Conservation (phyloP, 805 yeast species). For the Zygotorulaspora danielsina region DNA sequence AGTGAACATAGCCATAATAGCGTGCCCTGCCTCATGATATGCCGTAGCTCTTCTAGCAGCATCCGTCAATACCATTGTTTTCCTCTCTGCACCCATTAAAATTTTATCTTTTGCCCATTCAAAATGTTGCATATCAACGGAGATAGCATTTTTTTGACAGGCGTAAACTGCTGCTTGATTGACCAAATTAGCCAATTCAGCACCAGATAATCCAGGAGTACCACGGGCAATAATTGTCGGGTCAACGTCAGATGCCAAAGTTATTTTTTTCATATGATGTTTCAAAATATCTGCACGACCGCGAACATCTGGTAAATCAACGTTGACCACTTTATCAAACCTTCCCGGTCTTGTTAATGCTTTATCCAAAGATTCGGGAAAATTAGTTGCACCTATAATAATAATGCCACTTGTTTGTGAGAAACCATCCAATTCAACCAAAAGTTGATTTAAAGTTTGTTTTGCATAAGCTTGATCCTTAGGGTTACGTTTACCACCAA, state of each 20-base stretch:
- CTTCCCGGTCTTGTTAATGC: constrained; percentile 98
- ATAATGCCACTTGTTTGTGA: constrained; percentile 90
- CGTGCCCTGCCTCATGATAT: constrained; percentile 99
- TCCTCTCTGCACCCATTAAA: constrained; percentile 95
- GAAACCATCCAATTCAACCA: constrained; percentile 94
- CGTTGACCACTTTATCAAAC: constrained; percentile 92
- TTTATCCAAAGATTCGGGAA: constrained; percentile 94
- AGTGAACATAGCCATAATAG: constrained; percentile 93
- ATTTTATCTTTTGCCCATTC: constrained; percentile 99
- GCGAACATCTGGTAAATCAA: constrained; percentile 95
- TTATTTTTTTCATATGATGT: constrained; percentile 89
- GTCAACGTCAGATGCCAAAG: constrained; percentile 79
- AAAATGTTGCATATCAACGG: constrained; percentile 85
- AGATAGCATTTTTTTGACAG: constrained; percentile 82
- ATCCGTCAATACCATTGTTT: constrained; percentile 96
- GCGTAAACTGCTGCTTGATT: constrained; percentile 98
- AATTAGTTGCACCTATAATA: constrained; percentile 96
- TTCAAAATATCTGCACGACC: constrained; percentile 91
- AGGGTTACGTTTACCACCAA: constrained; percentile 97
- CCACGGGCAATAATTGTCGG: constrained; percentile 91
- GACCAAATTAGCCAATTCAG: constrained; percentile 90
- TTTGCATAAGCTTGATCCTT: constrained; percentile 97
- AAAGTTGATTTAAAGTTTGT: constrained; percentile 91
- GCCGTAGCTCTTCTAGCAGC: constrained; percentile 93
- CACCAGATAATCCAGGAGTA: constrained; percentile 98